phyloP scores from a whole-genome alignment of 2,329 filamentous ascomycete species.

The Monilinia aucupariae region DNA sequence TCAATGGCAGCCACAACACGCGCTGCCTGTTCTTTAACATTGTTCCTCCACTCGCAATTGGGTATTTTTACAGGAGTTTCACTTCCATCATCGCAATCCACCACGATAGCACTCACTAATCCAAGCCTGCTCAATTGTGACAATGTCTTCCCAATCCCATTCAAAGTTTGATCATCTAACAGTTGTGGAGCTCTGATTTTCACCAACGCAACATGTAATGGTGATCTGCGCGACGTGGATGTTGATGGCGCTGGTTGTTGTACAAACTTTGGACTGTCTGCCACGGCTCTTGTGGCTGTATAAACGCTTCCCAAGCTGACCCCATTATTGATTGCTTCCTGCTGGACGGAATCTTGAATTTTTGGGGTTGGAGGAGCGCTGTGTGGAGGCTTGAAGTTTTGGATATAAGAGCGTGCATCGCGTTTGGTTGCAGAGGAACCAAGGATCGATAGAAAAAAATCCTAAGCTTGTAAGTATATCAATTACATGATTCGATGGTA shows the following conservation, averaged over 20 bases:
- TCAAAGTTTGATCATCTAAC: slow-evolving; percentile 62
- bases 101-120: slow-evolving; percentile 72
- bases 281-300: slow-evolving; percentile 49
- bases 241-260: slow-evolving; percentile 40
- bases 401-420: slow-evolving; percentile 86
- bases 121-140: slow-evolving; percentile 79
- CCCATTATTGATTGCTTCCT: slow-evolving; percentile 38
- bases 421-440: slow-evolving; percentile 87
- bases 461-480: slow-evolving; percentile 45
- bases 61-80: slow-evolving; percentile 24
- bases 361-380: slow-evolving; percentile 25
- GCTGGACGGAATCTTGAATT: background rate
- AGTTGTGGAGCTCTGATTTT: slow-evolving; percentile 72
- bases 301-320: slow-evolving; percentile 60
- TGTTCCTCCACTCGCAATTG: slow-evolving; percentile 37
- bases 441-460: slow-evolving; percentile 80
- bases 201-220: slow-evolving; percentile 74
- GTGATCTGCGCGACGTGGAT: slow-evolving; percentile 25
- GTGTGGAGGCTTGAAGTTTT: slow-evolving; percentile 62
- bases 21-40: slow-evolving; percentile 58
- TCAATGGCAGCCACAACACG: slow-evolving; percentile 73
- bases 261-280: slow-evolving; percentile 55
- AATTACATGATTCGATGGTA: background rate
- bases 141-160: slow-evolving; percentile 76
- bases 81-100: slow-evolving; percentile 57